Percentiles rank a stretch among this genome's conserved stretches.
Conservation (phyloP, 2,329 filamentous ascomycete genomes). For the Colletotrichum sp. region DNA sequence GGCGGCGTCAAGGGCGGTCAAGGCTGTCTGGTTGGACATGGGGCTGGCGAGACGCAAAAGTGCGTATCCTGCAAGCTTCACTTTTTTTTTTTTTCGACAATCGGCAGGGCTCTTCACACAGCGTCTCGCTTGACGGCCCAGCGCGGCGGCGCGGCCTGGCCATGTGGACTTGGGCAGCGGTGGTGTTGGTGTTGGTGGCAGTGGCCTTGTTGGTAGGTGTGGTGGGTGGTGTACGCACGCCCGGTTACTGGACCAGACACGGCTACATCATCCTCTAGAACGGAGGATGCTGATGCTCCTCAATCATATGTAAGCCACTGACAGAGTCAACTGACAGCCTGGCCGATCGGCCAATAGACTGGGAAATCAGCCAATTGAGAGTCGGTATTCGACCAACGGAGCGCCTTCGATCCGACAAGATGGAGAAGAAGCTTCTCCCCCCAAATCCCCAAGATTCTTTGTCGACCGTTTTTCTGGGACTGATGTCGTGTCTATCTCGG, state of each 20-base stretch:
- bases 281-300: neutral
- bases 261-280: conserved; percentile 12
- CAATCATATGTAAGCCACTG: neutral
- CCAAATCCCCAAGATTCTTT: neutral
- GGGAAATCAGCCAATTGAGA: neutral
- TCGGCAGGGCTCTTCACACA: neutral
- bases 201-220: neutral
- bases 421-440: neutral
- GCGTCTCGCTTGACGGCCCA: neutral
- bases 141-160: neutral
- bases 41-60: neutral
- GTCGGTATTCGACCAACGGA: neutral
- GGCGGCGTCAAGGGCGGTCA: conserved; percentile 1
- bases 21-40: neutral
- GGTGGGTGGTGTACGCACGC: conserved; percentile 10
- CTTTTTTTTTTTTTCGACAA: conserved; percentile 1
- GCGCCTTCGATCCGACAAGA: neutral
- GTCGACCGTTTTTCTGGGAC: neutral
- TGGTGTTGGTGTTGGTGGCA: neutral
- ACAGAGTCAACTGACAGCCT: neutral
- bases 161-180: conserved; percentile 5
- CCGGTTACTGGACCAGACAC: conserved; percentile 15
- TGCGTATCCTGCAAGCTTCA: conserved; percentile 7
- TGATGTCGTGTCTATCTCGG: neutral
- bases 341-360: neutral